Percentiles rank a stretch among this genome's conserved stretches.
phyloP scores from a whole-genome alignment of 306 rosid genomes.

The Cucurbita moschata region DNA sequence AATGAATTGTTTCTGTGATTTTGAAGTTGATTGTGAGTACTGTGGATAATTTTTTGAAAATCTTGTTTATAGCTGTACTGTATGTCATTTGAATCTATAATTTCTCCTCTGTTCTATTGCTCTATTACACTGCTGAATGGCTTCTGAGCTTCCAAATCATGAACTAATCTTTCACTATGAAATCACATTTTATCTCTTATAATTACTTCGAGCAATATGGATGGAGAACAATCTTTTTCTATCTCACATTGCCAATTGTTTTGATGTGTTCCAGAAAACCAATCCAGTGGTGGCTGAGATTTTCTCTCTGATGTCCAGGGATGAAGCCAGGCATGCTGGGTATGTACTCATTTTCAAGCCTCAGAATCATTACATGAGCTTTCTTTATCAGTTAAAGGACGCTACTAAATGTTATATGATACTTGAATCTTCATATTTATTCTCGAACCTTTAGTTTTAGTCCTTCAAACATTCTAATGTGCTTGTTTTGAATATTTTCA shows the following conservation, averaged over 20 bases:
- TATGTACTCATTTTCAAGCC: constrained; percentile 14
- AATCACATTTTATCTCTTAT: neutral
- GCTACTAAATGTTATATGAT: neutral
- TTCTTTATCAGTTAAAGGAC: neutral
- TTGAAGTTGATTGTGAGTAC: neutral
- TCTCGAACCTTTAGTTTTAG: neutral
- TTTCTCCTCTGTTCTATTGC: neutral
- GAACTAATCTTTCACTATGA: neutral
- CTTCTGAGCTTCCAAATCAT: neutral
- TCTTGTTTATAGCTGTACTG: neutral
- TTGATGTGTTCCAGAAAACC: constrained; percentile 64
- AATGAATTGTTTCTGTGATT: neutral
- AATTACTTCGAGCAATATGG: neutral
- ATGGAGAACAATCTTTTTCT: neutral
- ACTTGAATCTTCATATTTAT: neutral
- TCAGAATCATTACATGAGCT: neutral
- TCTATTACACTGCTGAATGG: neutral
- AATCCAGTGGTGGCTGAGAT: constrained; percentile 99
- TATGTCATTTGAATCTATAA: neutral
- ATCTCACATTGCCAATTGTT: neutral
- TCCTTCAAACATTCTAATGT: too few species aligned
- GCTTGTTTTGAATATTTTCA: neutral
- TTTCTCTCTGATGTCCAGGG: constrained; percentile 99
- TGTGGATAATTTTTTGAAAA: neutral
- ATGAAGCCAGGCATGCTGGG: constrained; percentile 99